These are phyloP conservation scores for Vigna trinervia DNA, from an alignment of 306 rosid species.

Conservation along the genomic window DNA sequence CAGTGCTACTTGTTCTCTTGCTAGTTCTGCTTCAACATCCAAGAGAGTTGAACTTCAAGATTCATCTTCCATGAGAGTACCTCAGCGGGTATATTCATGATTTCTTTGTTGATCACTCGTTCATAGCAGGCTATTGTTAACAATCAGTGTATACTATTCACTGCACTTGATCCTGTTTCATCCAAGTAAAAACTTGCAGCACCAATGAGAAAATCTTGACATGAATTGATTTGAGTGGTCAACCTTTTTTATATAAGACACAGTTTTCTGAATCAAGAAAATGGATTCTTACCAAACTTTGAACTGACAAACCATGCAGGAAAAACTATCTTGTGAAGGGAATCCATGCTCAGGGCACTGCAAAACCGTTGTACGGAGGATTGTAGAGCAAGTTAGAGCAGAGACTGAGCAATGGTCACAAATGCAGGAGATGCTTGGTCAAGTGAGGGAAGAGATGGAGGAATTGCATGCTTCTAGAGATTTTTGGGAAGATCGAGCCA, in stretches of 20 bases:
- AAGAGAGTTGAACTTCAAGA: conserved; percentile 61
- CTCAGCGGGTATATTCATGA: conserved; percentile 53
- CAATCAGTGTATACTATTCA: not conserved
- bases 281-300: conserved; percentile 18
- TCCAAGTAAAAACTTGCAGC: not conserved
- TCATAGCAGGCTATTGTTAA: conserved; percentile 16
- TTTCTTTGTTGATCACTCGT: conserved; percentile 23
- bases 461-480: conserved; percentile 86
- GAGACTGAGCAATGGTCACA: conserved; percentile 99
- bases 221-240: not conserved
- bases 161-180: not conserved
- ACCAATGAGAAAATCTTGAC: not conserved
- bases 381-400: conserved; percentile 84
- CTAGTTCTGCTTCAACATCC: conserved; percentile 69
- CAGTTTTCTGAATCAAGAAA: conserved; percentile 11
- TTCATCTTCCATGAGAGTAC: conserved; percentile 43
- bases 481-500: conserved; percentile 84
- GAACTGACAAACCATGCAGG: conserved; percentile 48
- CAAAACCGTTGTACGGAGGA: conserved; percentile 74
- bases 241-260: not conserved
- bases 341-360: conserved; percentile 82
- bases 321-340: conserved; percentile 52
- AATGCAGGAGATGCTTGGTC: conserved; percentile 90
- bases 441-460: conserved; percentile 92
- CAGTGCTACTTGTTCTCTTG: conserved; percentile 58